Evolutionary conservation across 495 filamentous ascomycete species (phyloP).

Genomic region (Aspergillus saccharolyticus): DNA sequence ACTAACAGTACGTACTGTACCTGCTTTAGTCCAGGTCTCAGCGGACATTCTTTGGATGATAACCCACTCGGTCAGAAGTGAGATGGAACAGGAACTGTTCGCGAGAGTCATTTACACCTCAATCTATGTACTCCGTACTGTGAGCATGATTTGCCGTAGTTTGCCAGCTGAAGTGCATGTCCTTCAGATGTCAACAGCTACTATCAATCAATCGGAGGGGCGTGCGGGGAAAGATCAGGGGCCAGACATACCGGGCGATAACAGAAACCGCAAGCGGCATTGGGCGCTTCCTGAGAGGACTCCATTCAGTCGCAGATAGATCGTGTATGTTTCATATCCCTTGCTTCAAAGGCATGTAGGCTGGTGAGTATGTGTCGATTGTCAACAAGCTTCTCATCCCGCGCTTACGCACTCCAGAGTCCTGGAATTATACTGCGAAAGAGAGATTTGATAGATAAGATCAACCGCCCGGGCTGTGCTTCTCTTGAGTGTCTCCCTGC

Average conservation of each 20-base stretch:
- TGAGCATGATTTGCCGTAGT: neutral
- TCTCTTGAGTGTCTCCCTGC: too few species aligned
- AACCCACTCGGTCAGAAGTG: neutral
- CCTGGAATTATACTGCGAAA: neutral
- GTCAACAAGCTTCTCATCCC: neutral
- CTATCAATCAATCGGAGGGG: neutral
- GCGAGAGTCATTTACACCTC: neutral
- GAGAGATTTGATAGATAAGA: neutral
- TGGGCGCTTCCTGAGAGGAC: conserved; percentile 10
- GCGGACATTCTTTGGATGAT: neutral
- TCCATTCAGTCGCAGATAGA: neutral
- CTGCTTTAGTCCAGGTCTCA: neutral
- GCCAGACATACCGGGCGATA: neutral
- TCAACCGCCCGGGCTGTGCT: neutral
- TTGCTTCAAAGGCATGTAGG: conserved; percentile 11
- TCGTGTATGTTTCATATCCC: conserved; percentile 14
- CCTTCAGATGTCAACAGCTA: too few species aligned
- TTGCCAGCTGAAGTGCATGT: neutral
- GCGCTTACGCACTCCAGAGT: conserved; percentile 2
- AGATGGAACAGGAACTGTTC: neutral
- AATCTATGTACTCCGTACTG: too few species aligned
- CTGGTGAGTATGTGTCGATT: conserved; percentile 2
- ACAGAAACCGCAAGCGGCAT: neutral
- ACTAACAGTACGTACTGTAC: neutral
- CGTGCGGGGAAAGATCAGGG: neutral